A percentile compares a stretch with the other conserved stretches of the same genome.
These are phyloP conservation scores for Quercus robur DNA, from an alignment of 306 rosid genomes.

Conservation along the genomic window DNA sequence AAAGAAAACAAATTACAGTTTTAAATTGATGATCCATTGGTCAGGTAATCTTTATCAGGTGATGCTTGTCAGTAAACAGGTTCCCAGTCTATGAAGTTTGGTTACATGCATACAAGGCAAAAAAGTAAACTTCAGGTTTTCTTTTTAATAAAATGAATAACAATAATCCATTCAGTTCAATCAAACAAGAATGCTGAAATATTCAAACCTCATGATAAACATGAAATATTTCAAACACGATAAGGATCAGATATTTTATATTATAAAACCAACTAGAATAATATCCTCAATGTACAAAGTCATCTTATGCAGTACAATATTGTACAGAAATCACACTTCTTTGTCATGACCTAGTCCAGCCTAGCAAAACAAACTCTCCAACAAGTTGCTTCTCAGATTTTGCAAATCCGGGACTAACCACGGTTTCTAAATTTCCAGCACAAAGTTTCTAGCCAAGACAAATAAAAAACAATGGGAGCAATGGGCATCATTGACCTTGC, in stretches of 20 bases:
- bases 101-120: no score
- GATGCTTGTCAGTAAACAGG: no score
- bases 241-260: not conserved
- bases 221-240: conserved; percentile 4
- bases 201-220: not conserved
- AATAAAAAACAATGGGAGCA: not conserved
- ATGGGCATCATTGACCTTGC: conserved; percentile 39
- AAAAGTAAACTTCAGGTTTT: no score
- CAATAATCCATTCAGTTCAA: not conserved
- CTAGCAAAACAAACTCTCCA: not conserved
- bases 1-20: no score
- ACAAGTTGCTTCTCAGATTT: not conserved
- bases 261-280: not conserved
- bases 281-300: not conserved
- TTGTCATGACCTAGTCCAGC: not conserved
- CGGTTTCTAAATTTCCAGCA: not conserved
- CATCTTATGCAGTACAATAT: not conserved
- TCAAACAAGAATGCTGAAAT: not conserved
- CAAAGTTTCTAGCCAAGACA: not conserved
- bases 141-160: not conserved
- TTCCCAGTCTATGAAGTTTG: no score
- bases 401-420: not conserved
- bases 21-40: no score
- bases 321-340: not conserved
- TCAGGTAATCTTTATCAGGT: no score